Evolutionary conservation across 1,139 yeast species (phyloP).

Genomic region (Debaryomycetaceae sp.): DNA sequence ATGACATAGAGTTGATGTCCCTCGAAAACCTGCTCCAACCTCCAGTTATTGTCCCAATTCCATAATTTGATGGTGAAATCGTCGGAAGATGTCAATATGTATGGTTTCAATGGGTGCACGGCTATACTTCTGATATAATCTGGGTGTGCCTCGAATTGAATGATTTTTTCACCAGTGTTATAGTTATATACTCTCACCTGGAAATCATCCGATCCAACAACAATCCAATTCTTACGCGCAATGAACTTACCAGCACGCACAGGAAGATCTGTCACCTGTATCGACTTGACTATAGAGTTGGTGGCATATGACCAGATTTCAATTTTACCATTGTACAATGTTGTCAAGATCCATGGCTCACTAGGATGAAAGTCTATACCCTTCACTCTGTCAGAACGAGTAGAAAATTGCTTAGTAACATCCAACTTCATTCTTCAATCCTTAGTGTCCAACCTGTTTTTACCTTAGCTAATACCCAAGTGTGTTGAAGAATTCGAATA

Average conservation of each 20-base stretch:
- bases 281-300: slow-evolving; percentile 44
- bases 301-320: slow-evolving; percentile 96
- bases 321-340: slow-evolving; percentile 78
- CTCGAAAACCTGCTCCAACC: slow-evolving; percentile 82
- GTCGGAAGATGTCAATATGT: slow-evolving; percentile 84
- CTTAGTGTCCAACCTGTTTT: not conserved
- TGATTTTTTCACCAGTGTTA: slow-evolving; percentile 90
- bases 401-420: slow-evolving; percentile 69
- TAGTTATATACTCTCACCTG: slow-evolving; percentile 89
- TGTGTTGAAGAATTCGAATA: not conserved
- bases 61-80: slow-evolving; percentile 89
- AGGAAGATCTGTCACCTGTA: slow-evolving; percentile 90
- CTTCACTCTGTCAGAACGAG: slow-evolving; percentile 93
- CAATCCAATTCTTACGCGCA: slow-evolving; percentile 96
- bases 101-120: slow-evolving; percentile 91
- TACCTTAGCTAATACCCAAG: not conserved
- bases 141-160: slow-evolving; percentile 97
- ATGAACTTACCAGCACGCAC: slow-evolving; percentile 93
- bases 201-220: slow-evolving; percentile 94
- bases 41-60: slow-evolving; percentile 98
- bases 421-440: slow-evolving; percentile 39
- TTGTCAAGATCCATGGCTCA: slow-evolving; percentile 93
- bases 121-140: slow-evolving; percentile 92
- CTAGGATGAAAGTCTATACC: slow-evolving; percentile 97
- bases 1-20: slow-evolving; percentile 96